These are phyloP conservation scores for Silybum marianum DNA, from an alignment of 129 eudicot genomes.

Conservation along the genomic window DNA sequence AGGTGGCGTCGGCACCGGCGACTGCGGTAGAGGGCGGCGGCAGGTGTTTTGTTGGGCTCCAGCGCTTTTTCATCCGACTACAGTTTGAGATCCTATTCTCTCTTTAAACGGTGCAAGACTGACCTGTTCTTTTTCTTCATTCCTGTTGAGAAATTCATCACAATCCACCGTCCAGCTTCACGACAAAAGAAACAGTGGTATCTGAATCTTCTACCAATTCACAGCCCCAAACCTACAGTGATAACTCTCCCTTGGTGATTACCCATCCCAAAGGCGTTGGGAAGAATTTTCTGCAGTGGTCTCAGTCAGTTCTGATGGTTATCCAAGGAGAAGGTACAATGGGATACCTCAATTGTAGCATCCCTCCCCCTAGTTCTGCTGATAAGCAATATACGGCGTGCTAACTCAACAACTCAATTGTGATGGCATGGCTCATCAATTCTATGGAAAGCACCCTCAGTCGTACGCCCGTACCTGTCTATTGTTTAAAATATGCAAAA, in stretches of 20 bases:
- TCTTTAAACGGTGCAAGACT: too few species aligned
- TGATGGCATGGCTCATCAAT: background rate
- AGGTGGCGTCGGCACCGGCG: too few species aligned
- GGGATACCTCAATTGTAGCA: background rate
- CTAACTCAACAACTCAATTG: background rate
- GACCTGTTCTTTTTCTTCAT: too few species aligned
- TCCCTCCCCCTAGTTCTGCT: background rate
- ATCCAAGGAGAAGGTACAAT: background rate
- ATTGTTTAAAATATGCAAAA: background rate
- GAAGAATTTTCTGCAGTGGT: background rate
- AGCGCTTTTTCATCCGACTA: too few species aligned
- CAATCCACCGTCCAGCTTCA: too few species aligned
- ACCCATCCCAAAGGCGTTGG: background rate
- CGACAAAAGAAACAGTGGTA: too few species aligned
- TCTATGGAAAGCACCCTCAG: background rate
- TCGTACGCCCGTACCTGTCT: background rate
- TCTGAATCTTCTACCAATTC: background rate
- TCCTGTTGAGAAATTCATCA: too few species aligned
- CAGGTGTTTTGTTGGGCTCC: too few species aligned
- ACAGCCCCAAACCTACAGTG: background rate
- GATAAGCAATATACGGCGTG: background rate
- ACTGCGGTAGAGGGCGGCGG: too few species aligned
- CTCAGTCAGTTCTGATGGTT: background rate
- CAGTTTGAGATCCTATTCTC: too few species aligned
- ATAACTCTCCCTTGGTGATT: background rate